Evolutionary conservation across 2,329 filamentous ascomycete species (phyloP).

Genomic region (Lasiodiplodia hormozganensis): DNA sequence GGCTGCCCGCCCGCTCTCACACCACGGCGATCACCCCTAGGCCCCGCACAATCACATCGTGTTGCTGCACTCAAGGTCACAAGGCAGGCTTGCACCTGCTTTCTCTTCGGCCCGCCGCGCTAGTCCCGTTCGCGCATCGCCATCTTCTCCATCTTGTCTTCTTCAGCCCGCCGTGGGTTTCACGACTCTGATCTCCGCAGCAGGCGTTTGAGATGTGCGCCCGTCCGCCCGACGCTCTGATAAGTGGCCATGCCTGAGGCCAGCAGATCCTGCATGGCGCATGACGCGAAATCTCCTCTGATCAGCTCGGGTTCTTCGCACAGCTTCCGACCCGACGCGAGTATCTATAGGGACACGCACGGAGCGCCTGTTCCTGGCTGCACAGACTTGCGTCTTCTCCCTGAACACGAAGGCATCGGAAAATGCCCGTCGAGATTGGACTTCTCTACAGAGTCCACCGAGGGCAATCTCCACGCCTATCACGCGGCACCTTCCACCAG

Average conservation of each 20-base stretch:
- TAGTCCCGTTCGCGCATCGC: neutral
- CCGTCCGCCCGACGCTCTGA: neutral
- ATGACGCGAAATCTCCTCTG: conserved; percentile 20
- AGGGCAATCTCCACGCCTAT: neutral
- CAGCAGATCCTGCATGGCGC: conserved; percentile 5
- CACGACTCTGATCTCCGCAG: neutral
- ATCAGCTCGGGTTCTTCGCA: conserved; percentile 3
- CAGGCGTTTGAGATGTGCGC: conserved; percentile 1
- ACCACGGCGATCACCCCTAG: conserved; percentile 18
- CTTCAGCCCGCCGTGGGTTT: conserved; percentile 5
- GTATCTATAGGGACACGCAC: conserved; percentile 15
- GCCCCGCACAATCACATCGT: conserved; percentile 26
- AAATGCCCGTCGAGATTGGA: neutral
- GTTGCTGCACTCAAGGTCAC: conserved; percentile 23
- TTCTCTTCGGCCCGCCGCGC: conserved; percentile 7
- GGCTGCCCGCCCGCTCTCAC: conserved; percentile 10
- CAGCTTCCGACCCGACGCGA: conserved; percentile 11
- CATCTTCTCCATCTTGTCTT: neutral
- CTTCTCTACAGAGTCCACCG: neutral
- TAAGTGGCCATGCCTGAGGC: neutral
- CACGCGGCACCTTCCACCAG: conserved; percentile 17
- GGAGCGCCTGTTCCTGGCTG: conserved; percentile 9
- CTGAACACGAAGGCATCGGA: conserved; percentile 12
- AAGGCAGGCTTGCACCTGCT: conserved; percentile 12
- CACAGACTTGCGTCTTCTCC: conserved; percentile 8